A percentile compares a stretch with the other conserved stretches of the same genome.
Evolutionary conservation across 2,329 filamentous ascomycete genomes (phyloP).

Genomic region (Cercospora sp.): DNA sequence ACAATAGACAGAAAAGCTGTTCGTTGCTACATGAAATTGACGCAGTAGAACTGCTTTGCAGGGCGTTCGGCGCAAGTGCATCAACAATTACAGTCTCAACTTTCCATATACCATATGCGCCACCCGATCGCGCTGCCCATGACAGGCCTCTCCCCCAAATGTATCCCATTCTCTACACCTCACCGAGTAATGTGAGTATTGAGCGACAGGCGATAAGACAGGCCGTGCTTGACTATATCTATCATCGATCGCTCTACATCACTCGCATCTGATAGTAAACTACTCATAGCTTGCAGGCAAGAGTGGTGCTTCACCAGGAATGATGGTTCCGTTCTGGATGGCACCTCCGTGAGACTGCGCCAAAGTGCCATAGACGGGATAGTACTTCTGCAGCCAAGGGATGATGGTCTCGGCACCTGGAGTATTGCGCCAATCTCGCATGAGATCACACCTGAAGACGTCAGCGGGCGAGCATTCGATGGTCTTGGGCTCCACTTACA

Average conservation of each 20-base stretch:
- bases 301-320: constrained; percentile 54
- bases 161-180: not conserved
- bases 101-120: no score
- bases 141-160: no score
- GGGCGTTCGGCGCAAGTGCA: no score
- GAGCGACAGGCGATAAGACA: not conserved
- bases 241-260: not conserved
- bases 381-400: constrained; percentile 65
- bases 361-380: constrained; percentile 65
- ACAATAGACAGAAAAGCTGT: no score
- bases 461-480: not conserved
- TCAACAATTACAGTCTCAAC: no score
- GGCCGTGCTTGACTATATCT: not conserved
- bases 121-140: no score
- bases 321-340: constrained; percentile 59
- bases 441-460: constrained; percentile 57
- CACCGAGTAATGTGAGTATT: not conserved
- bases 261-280: not conserved
- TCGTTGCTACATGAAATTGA: no score
- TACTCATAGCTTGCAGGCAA: constrained; percentile 20
- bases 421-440: constrained; percentile 67
- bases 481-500: constrained; percentile 32
- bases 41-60: no score
- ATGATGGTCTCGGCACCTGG: constrained; percentile 57
- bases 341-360: constrained; percentile 64